phyloP scores from a whole-genome alignment of 306 rosid species.

The Spatholobus suberectus region DNA sequence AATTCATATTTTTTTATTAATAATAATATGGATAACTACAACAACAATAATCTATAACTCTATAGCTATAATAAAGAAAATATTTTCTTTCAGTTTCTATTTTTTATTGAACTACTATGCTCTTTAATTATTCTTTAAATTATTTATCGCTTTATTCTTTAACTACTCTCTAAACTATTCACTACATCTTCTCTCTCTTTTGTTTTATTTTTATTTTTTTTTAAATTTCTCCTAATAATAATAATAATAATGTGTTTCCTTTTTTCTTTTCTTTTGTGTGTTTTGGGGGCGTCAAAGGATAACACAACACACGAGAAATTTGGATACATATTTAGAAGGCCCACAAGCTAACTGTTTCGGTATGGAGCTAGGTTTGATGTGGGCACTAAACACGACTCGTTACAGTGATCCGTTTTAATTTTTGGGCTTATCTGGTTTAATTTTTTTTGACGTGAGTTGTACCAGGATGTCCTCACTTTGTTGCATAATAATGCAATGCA shows the following conservation, averaged over 20 bases:
- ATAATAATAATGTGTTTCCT: not conserved
- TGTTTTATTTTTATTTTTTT: too few relatives aligned
- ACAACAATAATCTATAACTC: too few relatives aligned
- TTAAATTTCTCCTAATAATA: too few relatives aligned
- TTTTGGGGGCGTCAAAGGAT: constrained; percentile 17
- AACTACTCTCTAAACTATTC: too few relatives aligned
- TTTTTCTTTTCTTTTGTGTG: not conserved
- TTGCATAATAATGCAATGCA: constrained; percentile 42
- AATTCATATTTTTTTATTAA: not conserved
- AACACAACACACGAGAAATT: not conserved
- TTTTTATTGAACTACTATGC: too few relatives aligned
- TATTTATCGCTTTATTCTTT: too few relatives aligned
- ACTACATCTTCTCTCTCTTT: too few relatives aligned
- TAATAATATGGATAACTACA: too few relatives aligned
- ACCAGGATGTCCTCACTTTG: constrained; percentile 25
- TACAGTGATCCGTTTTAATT: constrained; percentile 30
- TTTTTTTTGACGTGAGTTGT: constrained; percentile 19
- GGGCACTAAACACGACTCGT: constrained; percentile 46
- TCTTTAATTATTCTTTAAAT: too few relatives aligned
- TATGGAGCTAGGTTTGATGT: constrained; percentile 44
- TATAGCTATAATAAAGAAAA: too few relatives aligned
- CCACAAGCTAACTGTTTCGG: constrained; percentile 44
- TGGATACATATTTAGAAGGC: constrained; percentile 32
- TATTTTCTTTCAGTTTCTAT: too few relatives aligned
- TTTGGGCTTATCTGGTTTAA: constrained; percentile 29